Evolutionary conservation across 345 rosid genomes (phyloP).

Genomic region (Litchi chinensis): DNA sequence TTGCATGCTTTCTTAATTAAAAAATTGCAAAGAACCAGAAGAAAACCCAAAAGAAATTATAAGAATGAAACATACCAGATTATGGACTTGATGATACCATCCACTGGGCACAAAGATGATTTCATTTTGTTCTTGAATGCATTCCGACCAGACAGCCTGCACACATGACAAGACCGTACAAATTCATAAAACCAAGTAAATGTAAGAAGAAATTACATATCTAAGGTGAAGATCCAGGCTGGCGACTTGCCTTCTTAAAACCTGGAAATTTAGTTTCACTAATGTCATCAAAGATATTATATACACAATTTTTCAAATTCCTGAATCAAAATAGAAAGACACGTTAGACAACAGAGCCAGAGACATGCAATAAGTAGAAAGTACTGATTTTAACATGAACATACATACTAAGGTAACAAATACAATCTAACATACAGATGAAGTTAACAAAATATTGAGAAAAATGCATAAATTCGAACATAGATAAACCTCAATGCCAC

Average conservation of each 20-base stretch:
- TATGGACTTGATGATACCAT: slow-evolving; percentile 98
- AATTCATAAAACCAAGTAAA: slow-evolving; percentile 17
- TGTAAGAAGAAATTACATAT: neutral
- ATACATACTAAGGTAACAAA: neutral
- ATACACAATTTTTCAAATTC: slow-evolving; percentile 68
- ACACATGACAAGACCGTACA: slow-evolving; percentile 23
- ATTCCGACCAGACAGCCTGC: slow-evolving; percentile 84
- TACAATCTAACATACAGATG: neutral
- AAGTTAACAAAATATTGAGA: neutral
- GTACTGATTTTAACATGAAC: neutral
- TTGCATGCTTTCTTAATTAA: too few species aligned
- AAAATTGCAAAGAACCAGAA: neutral
- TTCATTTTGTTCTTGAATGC: slow-evolving; percentile 73
- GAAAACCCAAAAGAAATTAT: neutral
- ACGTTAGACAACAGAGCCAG: slow-evolving; percentile 9
- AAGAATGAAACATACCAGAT: slow-evolving; percentile 56
- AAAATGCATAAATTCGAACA: neutral
- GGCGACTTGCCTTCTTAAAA: slow-evolving; percentile 59
- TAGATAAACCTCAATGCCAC: neutral
- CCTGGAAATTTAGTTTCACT: slow-evolving; percentile 68
- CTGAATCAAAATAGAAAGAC: slow-evolving; percentile 39
- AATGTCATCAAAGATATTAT: slow-evolving; percentile 65
- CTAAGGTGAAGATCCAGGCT: slow-evolving; percentile 19
- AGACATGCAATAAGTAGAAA: neutral
- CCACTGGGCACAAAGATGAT: slow-evolving; percentile 91